phyloP scores from a whole-genome alignment of 2,329 filamentous ascomycete species.

The Camptophora hylomeconis region DNA sequence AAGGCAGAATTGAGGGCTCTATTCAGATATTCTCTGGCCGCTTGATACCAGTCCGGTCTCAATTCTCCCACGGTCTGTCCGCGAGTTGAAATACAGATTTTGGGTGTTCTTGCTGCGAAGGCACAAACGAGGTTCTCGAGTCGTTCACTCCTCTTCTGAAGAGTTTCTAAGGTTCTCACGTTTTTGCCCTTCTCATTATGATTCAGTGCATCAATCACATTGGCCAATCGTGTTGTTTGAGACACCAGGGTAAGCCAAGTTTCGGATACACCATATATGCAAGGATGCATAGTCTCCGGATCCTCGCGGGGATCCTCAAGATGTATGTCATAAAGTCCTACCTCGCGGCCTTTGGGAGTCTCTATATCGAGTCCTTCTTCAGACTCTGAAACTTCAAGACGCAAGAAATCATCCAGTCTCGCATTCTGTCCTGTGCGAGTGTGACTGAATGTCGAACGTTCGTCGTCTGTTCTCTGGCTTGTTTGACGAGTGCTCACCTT shows the following conservation, averaged over 20 bases:
- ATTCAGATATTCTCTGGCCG: conserved; percentile 22
- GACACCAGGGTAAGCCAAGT: conserved; percentile 32
- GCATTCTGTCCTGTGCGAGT: conserved; percentile 16
- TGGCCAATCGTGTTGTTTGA: conserved; percentile 31
- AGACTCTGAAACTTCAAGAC: conserved; percentile 22
- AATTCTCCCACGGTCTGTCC: conserved; percentile 8
- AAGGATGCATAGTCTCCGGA: conserved; percentile 24
- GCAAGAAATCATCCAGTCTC: conserved; percentile 28
- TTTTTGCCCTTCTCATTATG: conserved; percentile 13
- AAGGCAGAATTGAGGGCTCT: conserved; percentile 27
- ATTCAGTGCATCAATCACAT: conserved; percentile 21
- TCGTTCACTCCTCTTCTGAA: conserved; percentile 20
- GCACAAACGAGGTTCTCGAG: conserved; percentile 25
- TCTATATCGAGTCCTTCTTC: conserved; percentile 28
- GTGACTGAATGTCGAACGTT: conserved; percentile 8
- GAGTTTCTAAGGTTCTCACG: conserved; percentile 18
- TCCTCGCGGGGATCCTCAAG: conserved; percentile 24
- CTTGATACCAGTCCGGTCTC: too few relatives aligned
- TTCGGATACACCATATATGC: conserved; percentile 32
- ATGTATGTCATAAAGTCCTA: conserved; percentile 27
- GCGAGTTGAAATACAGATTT: conserved; percentile 2
- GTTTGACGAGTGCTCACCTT: conserved; percentile 10
- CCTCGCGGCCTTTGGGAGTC: conserved; percentile 23
- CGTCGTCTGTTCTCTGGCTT: too few relatives aligned
- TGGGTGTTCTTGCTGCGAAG: conserved; percentile 14